Evolutionary conservation across 2,329 filamentous ascomycete species (phyloP), one percentile per base, ranked within the genome.

Genomic region (Xylaria sp.): DNA sequence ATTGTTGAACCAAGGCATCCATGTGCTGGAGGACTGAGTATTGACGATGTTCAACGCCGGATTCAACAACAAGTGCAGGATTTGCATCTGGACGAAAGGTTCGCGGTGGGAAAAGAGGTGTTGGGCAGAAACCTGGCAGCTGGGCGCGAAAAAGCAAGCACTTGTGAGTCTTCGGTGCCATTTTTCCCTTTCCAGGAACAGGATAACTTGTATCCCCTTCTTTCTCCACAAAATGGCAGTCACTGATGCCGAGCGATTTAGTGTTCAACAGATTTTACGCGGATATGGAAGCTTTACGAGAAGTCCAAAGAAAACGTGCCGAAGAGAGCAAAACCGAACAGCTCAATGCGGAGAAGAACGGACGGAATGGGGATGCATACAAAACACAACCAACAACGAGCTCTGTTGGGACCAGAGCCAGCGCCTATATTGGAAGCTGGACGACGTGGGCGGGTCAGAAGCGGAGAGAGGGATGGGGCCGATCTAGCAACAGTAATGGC

Each of bases 1-100:
- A 93, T 99, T 70, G 92, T 97, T 15, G 94, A 97, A 76, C 96
- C 96, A 1, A 91, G 90, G 69, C 96, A 99, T 79, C 96, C 96
- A 3, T 97, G 93, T 78, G 94, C 94, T 0, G 96, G 96, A 30
- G 95, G 94, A 0, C 85, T 99, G 23, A 94, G 91, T 1, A 94
- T 99, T 70, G 96, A 98, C 73, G 96, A 99, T 78, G 91, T 99
- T 13, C 95, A 97, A 78, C 88, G 96, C 59, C 88, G 96, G 28
- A 87, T 99, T 39, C 90, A 93, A 41, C 92, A 97, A 78, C 96
- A 98, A 80, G 93, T 99, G 58, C 92, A 95, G 72, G 95, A 98
- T 69, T 86, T 98, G 57, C 94, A 98, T 78, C 86, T 98, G 1
- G 96, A 99, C 78, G 96, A 98, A 78, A 89, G 93, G 9, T 89